phyloP scores from a whole-genome alignment of 1,284 basidiomycete genomes.

The Malassezia cuniculi region DNA sequence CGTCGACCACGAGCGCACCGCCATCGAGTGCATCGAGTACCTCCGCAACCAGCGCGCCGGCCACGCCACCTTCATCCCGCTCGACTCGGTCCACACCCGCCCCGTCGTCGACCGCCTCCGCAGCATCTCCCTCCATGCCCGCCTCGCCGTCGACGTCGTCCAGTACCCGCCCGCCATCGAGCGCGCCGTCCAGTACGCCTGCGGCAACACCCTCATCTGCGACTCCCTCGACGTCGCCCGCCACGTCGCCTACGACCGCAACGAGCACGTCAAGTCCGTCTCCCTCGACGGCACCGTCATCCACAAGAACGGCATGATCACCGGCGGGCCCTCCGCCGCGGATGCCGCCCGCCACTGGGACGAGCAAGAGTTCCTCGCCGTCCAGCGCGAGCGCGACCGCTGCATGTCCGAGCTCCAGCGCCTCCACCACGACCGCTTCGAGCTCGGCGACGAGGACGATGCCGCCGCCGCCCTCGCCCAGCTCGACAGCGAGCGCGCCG shows the following conservation, averaged over 20 bases:
- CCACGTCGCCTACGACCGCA: slow-evolving; percentile 80
- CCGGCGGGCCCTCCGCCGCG: slow-evolving; percentile 69
- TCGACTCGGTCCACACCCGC: slow-evolving; percentile 89
- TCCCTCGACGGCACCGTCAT: slow-evolving; percentile 93
- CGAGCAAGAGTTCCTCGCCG: slow-evolving; percentile 80
- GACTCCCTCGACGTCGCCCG: slow-evolving; percentile 85
- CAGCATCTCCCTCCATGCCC: slow-evolving; percentile 74
- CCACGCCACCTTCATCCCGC: slow-evolving; percentile 89
- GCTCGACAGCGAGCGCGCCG: slow-evolving; percentile 60
- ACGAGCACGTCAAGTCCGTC: slow-evolving; percentile 92
- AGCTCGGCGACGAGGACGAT: slow-evolving; percentile 67
- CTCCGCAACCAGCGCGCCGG: slow-evolving; percentile 87
- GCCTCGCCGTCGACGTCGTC: slow-evolving; percentile 81
- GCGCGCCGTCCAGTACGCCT: slow-evolving; percentile 87
- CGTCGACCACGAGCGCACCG: slow-evolving; percentile 89
- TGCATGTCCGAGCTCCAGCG: slow-evolving; percentile 69
- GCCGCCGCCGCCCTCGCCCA: slow-evolving; percentile 64
- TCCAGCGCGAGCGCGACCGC: slow-evolving; percentile 54
- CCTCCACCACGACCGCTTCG: slow-evolving; percentile 65
- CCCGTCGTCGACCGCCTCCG: slow-evolving; percentile 88
- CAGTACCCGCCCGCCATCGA: slow-evolving; percentile 49
- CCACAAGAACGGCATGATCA: slow-evolving; percentile 92
- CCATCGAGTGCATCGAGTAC: slow-evolving; percentile 94
- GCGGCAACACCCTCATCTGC: slow-evolving; percentile 85
- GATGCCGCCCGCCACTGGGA: slow-evolving; percentile 56